A percentile compares a stretch with the other conserved stretches of the same genome.
Evolutionary conservation across 2,329 filamentous ascomycete species (phyloP).

Genomic region (Cladophialophora immunda): DNA sequence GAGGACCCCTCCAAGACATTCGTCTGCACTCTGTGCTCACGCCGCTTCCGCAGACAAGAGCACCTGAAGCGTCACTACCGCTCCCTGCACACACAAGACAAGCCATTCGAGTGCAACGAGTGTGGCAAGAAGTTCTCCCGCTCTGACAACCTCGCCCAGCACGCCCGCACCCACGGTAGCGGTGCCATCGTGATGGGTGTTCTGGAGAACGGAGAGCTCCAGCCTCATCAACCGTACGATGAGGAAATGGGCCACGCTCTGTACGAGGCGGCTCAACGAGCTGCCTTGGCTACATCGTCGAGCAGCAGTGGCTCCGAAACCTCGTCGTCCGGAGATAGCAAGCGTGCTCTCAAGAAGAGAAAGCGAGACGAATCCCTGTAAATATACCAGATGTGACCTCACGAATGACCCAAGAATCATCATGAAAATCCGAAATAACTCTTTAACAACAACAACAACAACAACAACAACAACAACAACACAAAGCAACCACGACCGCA

Average conservation of each 20-base stretch:
- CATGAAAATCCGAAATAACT: conserved; percentile 32
- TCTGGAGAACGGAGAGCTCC: conserved; percentile 72
- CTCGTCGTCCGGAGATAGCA: conserved; percentile 50
- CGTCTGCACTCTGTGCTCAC: conserved; percentile 93
- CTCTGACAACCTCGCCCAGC: conserved; percentile 96
- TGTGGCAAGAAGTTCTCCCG: conserved; percentile 99
- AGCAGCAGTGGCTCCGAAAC: conserved; percentile 50
- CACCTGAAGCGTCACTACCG: conserved; percentile 98
- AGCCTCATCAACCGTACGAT: conserved; percentile 54
- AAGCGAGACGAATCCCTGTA: conserved; percentile 67
- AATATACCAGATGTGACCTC: conserved; percentile 34
- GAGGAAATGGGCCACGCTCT: conserved; percentile 81
- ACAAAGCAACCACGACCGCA: conserved; percentile 34
- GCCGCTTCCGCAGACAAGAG: conserved; percentile 96
- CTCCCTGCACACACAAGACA: conserved; percentile 97
- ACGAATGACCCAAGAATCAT: conserved; percentile 36
- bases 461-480: conserved; percentile 31
- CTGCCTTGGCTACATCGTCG: conserved; percentile 67
- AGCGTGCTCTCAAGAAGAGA: conserved; percentile 76
- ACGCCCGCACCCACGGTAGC: conserved; percentile 90
- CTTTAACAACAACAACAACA: conserved; percentile 31
- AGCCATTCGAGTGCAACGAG: conserved; percentile 97
- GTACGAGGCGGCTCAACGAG: conserved; percentile 79
- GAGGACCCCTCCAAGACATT: conserved; percentile 99
- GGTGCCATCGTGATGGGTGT: conserved; percentile 92